Evolutionary conservation across 225 moss, liverwort and hornwort genomes (phyloP).

Genomic region (Lunularia cruciata): DNA sequence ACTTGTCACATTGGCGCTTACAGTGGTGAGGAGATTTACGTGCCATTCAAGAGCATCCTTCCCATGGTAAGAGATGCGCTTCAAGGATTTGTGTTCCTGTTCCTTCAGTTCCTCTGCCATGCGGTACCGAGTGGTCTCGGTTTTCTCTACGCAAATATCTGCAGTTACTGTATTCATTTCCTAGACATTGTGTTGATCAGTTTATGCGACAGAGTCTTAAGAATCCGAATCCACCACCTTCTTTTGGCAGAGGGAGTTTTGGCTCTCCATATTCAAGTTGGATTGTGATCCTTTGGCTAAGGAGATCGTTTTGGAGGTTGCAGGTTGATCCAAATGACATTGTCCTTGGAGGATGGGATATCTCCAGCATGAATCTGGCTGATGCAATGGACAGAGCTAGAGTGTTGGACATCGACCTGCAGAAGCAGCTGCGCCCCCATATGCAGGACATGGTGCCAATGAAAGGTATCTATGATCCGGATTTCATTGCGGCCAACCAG

Average conservation of each 20-base stretch:
- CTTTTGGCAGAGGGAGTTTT: no score
- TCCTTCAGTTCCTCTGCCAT: no score
- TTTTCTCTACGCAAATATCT: no score
- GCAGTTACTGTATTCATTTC: no score
- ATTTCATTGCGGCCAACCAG: conserved; percentile 95
- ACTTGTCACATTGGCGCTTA: conserved; percentile 92
- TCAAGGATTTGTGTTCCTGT: no score
- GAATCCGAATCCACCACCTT: no score
- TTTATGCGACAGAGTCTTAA: no score
- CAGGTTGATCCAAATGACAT: conserved; percentile 83
- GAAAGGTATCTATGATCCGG: conserved; percentile 85
- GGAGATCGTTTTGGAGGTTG: background rate
- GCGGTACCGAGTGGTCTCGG: no score
- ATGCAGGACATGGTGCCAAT: conserved; percentile 85
- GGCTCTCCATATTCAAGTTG: no score
- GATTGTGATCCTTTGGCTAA: no score
- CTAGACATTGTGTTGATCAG: no score
- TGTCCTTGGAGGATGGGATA: conserved; percentile 90
- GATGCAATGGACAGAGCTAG: conserved; percentile 92
- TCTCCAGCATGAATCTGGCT: conserved; percentile 89
- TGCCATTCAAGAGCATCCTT: conserved; percentile 87
- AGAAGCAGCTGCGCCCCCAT: conserved; percentile 91
- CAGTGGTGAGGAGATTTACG: conserved; percentile 82
- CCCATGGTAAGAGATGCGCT: conserved; percentile 88
- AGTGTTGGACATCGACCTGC: conserved; percentile 90